A percentile compares a stretch with the other conserved stretches of the same genome.
These are phyloP conservation scores for Phytopythium mirpurense DNA, from an alignment of 352 stramenopile species.

Conservation along the genomic window DNA sequence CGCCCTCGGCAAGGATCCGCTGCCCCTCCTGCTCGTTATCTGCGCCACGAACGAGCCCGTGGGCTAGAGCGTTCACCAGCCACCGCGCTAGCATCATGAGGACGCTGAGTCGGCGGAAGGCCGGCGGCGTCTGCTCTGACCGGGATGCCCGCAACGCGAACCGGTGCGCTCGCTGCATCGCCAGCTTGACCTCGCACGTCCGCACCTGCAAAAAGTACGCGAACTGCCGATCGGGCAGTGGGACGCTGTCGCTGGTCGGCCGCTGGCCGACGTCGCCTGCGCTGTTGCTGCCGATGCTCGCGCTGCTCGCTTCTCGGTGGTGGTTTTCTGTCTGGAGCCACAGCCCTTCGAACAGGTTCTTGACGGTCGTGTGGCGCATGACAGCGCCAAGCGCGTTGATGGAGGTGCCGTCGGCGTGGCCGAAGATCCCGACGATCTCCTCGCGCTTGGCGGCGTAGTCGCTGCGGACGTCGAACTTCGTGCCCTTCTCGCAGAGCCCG, in stretches of 20 bases:
- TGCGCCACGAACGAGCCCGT: slow-evolving; percentile 61
- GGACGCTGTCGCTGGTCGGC: slow-evolving; percentile 8
- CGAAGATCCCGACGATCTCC: slow-evolving; percentile 69
- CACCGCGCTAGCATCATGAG: slow-evolving; percentile 61
- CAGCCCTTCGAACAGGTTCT: slow-evolving; percentile 76
- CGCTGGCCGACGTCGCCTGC: neutral
- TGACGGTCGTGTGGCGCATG: slow-evolving; percentile 56
- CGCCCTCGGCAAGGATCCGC: slow-evolving; percentile 48
- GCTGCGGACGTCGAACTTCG: slow-evolving; percentile 54
- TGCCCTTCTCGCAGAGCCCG: slow-evolving; percentile 63
- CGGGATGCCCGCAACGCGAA: slow-evolving; percentile 52
- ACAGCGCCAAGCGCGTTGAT: slow-evolving; percentile 61
- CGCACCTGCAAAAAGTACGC: slow-evolving; percentile 80
- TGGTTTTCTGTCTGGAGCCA: slow-evolving; percentile 36
- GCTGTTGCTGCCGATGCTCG: neutral
- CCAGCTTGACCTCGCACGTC: slow-evolving; percentile 52
- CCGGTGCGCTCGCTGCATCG: slow-evolving; percentile 52
- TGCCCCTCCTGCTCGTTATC: slow-evolving; percentile 63
- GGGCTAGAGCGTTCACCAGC: slow-evolving; percentile 58
- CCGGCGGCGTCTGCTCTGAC: slow-evolving; percentile 18
- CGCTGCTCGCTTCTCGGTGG: slow-evolving; percentile 1
- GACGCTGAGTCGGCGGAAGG: slow-evolving; percentile 31
- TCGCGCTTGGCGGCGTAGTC: slow-evolving; percentile 44
- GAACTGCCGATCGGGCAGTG: slow-evolving; percentile 65
- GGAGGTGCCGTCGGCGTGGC: slow-evolving; percentile 55